Evolutionary conservation across 2,329 filamentous ascomycete species (phyloP), one percentile per base, ranked within the genome.

Genomic region (Pestalotiopsis sp.): DNA sequence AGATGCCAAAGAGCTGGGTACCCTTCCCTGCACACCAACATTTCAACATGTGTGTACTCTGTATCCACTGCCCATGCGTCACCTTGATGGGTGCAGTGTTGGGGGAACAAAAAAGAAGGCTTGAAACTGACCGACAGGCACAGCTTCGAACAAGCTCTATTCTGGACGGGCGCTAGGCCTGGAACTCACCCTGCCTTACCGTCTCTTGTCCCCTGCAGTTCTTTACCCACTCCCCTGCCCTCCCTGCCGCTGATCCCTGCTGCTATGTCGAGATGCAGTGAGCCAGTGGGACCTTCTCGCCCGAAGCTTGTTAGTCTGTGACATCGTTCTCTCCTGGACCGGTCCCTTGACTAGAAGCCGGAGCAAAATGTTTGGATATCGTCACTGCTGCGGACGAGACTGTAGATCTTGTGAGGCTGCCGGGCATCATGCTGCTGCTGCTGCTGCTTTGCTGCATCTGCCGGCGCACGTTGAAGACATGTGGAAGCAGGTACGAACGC

Each of bases 231-330:
- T 36, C 31, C n/a, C 25, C 61, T 64, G 61, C 23, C 17, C 41
- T 64, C 39, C 61, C 39, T 64, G 61, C 61, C 41, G 61, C n/a
- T 64, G 61, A 52, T 64, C 61, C 61, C 61, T 64, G 61, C 27
- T 45, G 59, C 23, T 52, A 59, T 36, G 7, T 17, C 45, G 45
- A 39, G 25, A 62, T 20, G n/a, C 59, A 39, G 57, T 36, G 23
- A 36, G 23, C 17, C 12, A 14, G 23, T 27, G 23, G 45, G 23
- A 59, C 13, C 57, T 27, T n/a, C 23, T 27, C 25, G 27, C 27
- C 12, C 12, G n/a, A 38, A 38, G 9, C 20, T 36, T 36, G 59
- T 20, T 62, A 62, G 59, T 31, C 20, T 36, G 14, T 62, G 59
- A 39, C 59, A 62, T 31, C 23, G 14, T 38, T 31, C n/a, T 61